These are phyloP conservation scores for Teunomyces stri DNA, from an alignment of 805 yeast species.

Conservation along the genomic window DNA sequence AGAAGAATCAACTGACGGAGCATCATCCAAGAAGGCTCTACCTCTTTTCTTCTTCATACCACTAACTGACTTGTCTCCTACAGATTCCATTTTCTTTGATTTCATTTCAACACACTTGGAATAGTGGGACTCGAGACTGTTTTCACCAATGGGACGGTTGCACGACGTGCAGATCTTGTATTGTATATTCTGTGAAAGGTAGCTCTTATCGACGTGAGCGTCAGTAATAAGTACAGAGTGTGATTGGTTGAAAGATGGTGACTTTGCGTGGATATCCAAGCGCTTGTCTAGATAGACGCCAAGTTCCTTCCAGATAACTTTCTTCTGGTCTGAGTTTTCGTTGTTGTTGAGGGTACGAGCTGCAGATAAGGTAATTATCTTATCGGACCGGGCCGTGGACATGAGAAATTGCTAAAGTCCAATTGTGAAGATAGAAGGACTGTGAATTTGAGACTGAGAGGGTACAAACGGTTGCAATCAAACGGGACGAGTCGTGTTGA, in stretches of 20 bases:
- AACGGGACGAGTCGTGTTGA: slow-evolving; percentile 2
- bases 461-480: slow-evolving; percentile 1
- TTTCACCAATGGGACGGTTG: slow-evolving; percentile 39
- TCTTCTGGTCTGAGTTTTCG: slow-evolving; percentile 14
- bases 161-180: slow-evolving; percentile 41
- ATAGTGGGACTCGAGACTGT: slow-evolving; percentile 31
- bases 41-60: slow-evolving; percentile 30
- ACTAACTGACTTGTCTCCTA: slow-evolving; percentile 9
- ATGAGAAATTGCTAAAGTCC: slow-evolving; percentile 8
- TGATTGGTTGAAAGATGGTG: slow-evolving; percentile 16
- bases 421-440: slow-evolving; percentile 5
- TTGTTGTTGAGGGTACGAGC: slow-evolving; percentile 22
- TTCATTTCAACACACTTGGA: slow-evolving; percentile 39
- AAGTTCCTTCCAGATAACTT: slow-evolving; percentile 44
- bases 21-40: slow-evolving; percentile 29
- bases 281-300: slow-evolving; percentile 43
- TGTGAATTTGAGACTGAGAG: neutral
- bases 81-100: slow-evolving; percentile 14
- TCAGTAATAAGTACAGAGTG: slow-evolving; percentile 20
- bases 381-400: slow-evolving; percentile 22
- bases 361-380: slow-evolving; percentile 25
- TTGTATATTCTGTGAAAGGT: slow-evolving; percentile 31
- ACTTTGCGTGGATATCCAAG: slow-evolving; percentile 25
- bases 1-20: slow-evolving; percentile 40
- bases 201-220: slow-evolving; percentile 24